Evolutionary conservation across 192 early-diverging fungal species (phyloP).

Genomic region (Funneliformis mosseae): DNA sequence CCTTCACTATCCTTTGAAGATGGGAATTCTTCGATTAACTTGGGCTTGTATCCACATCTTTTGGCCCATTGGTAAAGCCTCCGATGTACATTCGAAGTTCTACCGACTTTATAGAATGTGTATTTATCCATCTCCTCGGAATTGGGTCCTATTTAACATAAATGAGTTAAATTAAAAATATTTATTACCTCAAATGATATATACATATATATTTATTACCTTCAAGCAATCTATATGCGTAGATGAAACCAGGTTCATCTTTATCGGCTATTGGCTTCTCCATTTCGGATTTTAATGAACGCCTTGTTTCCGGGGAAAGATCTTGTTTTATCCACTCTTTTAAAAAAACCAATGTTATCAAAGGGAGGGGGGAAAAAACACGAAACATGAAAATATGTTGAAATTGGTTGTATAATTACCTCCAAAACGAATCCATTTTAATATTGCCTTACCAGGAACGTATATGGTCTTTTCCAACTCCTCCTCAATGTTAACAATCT

Average conservation of each 20-base stretch:
- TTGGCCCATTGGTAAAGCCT: slow-evolving; percentile 52
- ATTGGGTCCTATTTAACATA: neutral
- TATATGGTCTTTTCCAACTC: neutral
- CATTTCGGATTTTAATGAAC: slow-evolving; percentile 45
- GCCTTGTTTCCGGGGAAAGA: slow-evolving; percentile 41
- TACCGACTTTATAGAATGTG: slow-evolving; percentile 51
- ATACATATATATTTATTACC: slow-evolving; percentile 28
- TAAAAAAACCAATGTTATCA: neutral
- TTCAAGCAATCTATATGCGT: slow-evolving; percentile 47
- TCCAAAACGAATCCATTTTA: slow-evolving; percentile 2
- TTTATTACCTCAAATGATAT: neutral
- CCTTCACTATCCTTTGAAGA: slow-evolving; percentile 36
- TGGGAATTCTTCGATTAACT: slow-evolving; percentile 50
- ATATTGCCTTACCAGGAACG: slow-evolving; percentile 18
- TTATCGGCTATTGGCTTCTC: slow-evolving; percentile 45
- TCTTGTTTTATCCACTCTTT: slow-evolving; percentile 45
- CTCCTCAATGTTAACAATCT: neutral
- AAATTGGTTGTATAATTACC: neutral
- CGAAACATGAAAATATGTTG: neutral
- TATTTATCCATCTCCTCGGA: slow-evolving; percentile 12
- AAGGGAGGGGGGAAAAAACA: no score
- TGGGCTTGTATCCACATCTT: slow-evolving; percentile 49
- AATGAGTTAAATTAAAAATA: neutral
- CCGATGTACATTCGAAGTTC: slow-evolving; percentile 48
- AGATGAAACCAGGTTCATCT: slow-evolving; percentile 53